Evolutionary conservation across 2,329 filamentous ascomycete genomes (phyloP).

Genomic region (Plectosphaerella plurivora): DNA sequence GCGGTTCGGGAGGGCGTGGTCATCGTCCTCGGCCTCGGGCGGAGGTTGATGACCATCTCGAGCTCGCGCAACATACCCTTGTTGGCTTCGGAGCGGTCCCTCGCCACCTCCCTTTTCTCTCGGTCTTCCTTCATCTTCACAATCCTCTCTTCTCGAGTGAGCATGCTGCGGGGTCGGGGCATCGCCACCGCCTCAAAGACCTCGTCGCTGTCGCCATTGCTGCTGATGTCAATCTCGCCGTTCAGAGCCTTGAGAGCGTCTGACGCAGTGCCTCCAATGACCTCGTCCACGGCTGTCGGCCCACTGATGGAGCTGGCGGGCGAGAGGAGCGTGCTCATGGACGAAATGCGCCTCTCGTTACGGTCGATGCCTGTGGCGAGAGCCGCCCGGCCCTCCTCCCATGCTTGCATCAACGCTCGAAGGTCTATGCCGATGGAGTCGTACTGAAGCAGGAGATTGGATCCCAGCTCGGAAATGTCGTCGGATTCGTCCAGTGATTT

Average conservation of each 20-base stretch:
- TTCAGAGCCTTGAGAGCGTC: slow-evolving; percentile 74
- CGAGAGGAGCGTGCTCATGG: slow-evolving; percentile 55
- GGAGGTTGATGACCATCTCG: slow-evolving; percentile 74
- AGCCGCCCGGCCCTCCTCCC: slow-evolving; percentile 83
- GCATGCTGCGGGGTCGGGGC: slow-evolving; percentile 60
- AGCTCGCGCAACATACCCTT: slow-evolving; percentile 90
- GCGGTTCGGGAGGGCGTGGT: slow-evolving; percentile 26
- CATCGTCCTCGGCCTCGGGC: slow-evolving; percentile 34
- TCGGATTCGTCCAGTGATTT: slow-evolving; percentile 69
- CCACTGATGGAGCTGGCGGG: slow-evolving; percentile 63
- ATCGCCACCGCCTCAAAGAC: slow-evolving; percentile 89
- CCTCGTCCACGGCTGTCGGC: slow-evolving; percentile 57
- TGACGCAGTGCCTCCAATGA: slow-evolving; percentile 29
- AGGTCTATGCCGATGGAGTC: slow-evolving; percentile 91
- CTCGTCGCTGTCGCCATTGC: slow-evolving; percentile 62
- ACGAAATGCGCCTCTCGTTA: slow-evolving; percentile 67
- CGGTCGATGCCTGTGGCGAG: slow-evolving; percentile 77
- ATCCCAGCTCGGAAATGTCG: slow-evolving; percentile 70
- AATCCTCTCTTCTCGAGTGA: slow-evolving; percentile 85
- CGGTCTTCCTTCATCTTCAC: slow-evolving; percentile 84
- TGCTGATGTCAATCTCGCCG: slow-evolving; percentile 59
- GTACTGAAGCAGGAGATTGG: slow-evolving; percentile 81
- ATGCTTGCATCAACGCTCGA: slow-evolving; percentile 72
- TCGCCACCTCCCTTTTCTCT: slow-evolving; percentile 63
- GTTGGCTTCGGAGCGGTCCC: slow-evolving; percentile 74